phyloP scores from a whole-genome alignment of 2,329 filamentous ascomycete genomes.

The Periconia sp. region DNA sequence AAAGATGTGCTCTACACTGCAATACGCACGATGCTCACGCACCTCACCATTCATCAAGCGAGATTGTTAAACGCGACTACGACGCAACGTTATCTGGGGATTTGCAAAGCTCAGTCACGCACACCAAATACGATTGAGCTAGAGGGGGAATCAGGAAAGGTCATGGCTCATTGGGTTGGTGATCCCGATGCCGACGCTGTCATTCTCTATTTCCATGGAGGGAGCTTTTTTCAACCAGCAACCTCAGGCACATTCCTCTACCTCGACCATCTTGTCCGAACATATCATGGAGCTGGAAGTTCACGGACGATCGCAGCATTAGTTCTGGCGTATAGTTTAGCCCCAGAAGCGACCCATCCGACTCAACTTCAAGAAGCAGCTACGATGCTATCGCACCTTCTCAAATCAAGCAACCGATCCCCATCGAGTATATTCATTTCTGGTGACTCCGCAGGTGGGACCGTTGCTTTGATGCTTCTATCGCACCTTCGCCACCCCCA shows the following conservation, averaged over 20 bases:
- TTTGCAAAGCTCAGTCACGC: constrained; percentile 17
- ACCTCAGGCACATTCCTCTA: constrained; percentile 11
- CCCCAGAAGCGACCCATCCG: constrained; percentile 26
- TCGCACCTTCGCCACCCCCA: constrained; percentile 33
- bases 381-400: constrained; percentile 20
- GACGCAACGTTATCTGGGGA: constrained; percentile 17
- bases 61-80: constrained; percentile 23
- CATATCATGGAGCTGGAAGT: constrained; percentile 15
- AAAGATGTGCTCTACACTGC: constrained; percentile 25
- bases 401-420: constrained; percentile 13
- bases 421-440: constrained; percentile 18
- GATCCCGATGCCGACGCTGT: constrained; percentile 23
- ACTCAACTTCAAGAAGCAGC: constrained; percentile 28
- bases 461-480: constrained; percentile 24
- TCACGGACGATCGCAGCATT: constrained; percentile 20
- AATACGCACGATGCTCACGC: constrained; percentile 18
- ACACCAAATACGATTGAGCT: constrained; percentile 18
- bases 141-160: constrained; percentile 6
- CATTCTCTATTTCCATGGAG: constrained; percentile 30
- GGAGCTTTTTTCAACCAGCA: constrained; percentile 25
- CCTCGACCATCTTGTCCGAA: constrained; percentile 16
- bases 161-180: constrained; percentile 32
- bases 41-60: constrained; percentile 25
- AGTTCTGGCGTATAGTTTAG: constrained; percentile 26
- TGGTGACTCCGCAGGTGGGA: constrained; percentile 29